Base-by-base conservation (phyloP, 2,329 filamentous ascomycete species). In the Aspergillus spinulosporus region DNA sequence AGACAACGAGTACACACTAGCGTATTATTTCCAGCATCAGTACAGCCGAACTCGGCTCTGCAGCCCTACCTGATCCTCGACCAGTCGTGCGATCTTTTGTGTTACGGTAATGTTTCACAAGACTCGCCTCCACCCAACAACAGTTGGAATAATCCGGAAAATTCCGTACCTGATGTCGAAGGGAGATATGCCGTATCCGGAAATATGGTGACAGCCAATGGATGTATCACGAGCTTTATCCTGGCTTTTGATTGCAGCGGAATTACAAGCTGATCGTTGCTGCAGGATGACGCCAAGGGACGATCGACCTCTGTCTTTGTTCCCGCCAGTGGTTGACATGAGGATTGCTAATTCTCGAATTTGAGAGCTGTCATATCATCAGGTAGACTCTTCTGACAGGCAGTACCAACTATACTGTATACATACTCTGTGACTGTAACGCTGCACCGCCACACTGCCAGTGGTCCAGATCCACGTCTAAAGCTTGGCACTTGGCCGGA, bases 221-320 rank as follows among this genome's bases (percentile, higher is more conserved):
- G 37, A 45, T 52, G 34, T 26, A 40, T 34, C 54, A 56, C 49
- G 54, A 51, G 54, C 36, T 12, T 6, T 29, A 28, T 56, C 7
- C 6, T 7, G 28, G 43, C 9, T 21, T 34, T 36, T 56, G 43
- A 51, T 56, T 56, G 54, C 32, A 31, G 53, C 32, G 43, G 52
- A 26, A 21, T 7, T 31, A 32, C 44, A 34, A 28, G 12, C 3
- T 7, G 15, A 21, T 21, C 39, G 44, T 42, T 49, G 26, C 50
- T 40, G 28, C 44, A 54, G 52, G 45, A 48, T 42, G 39, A 7
- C 14, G 52, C 54, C 54, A 56, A 48, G 53, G 26, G 42, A 37
- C 48, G 54, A 56, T 43, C 54, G 42, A 48, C 45, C 31, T 50
- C 45, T 49, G 42, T 15, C 14, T 50, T 29, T 21, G 32, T 28